Conservation (phyloP, 495 filamentous ascomycete genomes). For the Neurospora sp. region DNA sequence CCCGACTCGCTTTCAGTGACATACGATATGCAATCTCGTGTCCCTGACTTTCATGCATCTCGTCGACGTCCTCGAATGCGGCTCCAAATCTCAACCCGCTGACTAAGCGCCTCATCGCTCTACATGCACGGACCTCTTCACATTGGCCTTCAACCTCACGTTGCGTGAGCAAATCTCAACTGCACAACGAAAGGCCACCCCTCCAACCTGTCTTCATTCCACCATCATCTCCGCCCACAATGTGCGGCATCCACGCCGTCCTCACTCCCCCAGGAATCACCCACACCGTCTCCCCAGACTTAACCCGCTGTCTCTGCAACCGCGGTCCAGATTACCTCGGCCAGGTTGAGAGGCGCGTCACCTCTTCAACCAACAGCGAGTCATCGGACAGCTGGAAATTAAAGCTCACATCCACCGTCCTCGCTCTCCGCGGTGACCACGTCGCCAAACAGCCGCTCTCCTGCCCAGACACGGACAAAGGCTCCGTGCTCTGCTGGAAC, state of each 20-base stretch:
- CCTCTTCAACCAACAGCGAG: neutral
- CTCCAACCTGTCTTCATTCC: neutral
- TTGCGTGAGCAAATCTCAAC: neutral
- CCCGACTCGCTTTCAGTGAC: neutral
- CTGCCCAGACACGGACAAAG: slow-evolving; percentile 43
- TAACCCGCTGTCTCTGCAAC: slow-evolving; percentile 25
- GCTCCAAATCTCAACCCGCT: neutral
- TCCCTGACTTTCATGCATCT: neutral
- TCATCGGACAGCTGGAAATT: slow-evolving; percentile 23
- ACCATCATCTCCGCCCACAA: slow-evolving; percentile 9
- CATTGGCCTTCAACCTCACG: neutral
- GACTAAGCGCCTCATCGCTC: neutral
- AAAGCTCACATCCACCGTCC: slow-evolving; percentile 70
- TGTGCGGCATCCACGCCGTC: slow-evolving; percentile 40
- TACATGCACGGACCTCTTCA: neutral
- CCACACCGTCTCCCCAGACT: slow-evolving; percentile 17
- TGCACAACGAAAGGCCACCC: neutral
- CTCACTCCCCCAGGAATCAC: slow-evolving; percentile 16
- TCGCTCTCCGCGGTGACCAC: slow-evolving; percentile 68
- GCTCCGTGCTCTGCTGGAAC: slow-evolving; percentile 88
- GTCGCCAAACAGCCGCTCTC: slow-evolving; percentile 65
- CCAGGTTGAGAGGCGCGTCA: slow-evolving; percentile 20
- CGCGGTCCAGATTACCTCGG: slow-evolving; percentile 45
- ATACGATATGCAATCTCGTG: neutral
- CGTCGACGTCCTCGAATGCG: neutral